phyloP scores from a whole-genome alignment of 1,284 basidiomycete species.

The Sutorius eximius region DNA sequence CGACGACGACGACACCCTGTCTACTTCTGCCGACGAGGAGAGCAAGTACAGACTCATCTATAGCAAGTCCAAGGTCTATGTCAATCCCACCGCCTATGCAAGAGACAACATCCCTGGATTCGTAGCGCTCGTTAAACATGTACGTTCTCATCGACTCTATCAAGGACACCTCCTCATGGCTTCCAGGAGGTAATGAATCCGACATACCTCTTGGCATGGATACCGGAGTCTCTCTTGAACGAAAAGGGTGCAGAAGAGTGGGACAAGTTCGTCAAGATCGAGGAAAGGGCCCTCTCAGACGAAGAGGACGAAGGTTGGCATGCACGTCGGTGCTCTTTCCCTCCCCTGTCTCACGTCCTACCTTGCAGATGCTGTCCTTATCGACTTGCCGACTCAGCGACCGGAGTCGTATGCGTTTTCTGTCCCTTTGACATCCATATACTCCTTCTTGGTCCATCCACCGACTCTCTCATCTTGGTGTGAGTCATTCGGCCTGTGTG shows the following conservation, averaged over 20 bases:
- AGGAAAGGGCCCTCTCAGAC: constrained; percentile 57
- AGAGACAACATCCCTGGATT: constrained; percentile 95
- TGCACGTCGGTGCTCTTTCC: neutral
- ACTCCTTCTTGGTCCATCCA: constrained; percentile 85
- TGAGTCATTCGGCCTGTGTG: constrained; percentile 42
- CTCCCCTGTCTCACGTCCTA: constrained; percentile 8
- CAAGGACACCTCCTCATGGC: constrained; percentile 14
- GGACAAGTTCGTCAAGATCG: constrained; percentile 83
- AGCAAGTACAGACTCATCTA: constrained; percentile 76
- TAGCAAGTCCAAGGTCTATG: constrained; percentile 89
- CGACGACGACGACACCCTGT: constrained; percentile 30
- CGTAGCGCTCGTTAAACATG: constrained; percentile 82
- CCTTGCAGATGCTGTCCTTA: constrained; percentile 67
- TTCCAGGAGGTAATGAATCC: constrained; percentile 69
- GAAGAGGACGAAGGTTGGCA: constrained; percentile 72
- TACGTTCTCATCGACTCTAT: constrained; percentile 36
- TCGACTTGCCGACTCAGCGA: constrained; percentile 71
- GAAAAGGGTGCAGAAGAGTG: constrained; percentile 77
- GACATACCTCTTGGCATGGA: constrained; percentile 79
- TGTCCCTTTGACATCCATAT: constrained; percentile 84
- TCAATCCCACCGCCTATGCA: constrained; percentile 90
- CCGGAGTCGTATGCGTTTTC: constrained; percentile 95
- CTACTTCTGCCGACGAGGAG: constrained; percentile 45
- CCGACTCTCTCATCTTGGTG: constrained; percentile 88
- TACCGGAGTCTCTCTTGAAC: constrained; percentile 76